These are phyloP conservation scores for Zelonia costaricensis DNA, from an alignment of 208 protist species.

Conservation along the genomic window DNA sequence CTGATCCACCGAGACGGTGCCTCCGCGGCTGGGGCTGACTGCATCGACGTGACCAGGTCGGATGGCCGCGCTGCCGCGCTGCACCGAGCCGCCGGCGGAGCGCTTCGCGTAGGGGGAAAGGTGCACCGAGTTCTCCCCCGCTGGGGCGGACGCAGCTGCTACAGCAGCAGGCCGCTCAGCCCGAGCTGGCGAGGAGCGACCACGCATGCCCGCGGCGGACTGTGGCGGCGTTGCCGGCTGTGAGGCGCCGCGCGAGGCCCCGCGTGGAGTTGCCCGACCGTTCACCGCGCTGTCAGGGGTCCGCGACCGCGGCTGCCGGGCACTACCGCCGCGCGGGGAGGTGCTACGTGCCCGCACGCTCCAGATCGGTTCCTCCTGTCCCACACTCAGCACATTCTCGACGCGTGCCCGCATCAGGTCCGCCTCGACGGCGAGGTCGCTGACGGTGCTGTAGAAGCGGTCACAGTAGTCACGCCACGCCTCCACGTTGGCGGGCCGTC, in stretches of 20 bases:
- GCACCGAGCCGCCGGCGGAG: background rate
- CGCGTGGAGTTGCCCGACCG: background rate
- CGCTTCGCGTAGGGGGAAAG: conserved; percentile 6
- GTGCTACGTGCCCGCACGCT: conserved; percentile 3
- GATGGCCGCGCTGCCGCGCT: conserved; percentile 15
- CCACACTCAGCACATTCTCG: conserved; percentile 9
- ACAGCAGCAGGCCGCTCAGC: too few species aligned
- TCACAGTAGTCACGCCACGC: conserved; percentile 34
- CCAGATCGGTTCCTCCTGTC: background rate
- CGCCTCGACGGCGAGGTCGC: conserved; percentile 21
- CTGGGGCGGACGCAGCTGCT: too few species aligned
- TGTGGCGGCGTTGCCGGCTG: background rate
- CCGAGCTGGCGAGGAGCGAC: too few species aligned
- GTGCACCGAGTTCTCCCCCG: too few species aligned
- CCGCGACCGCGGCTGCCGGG: background rate
- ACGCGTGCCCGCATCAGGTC: conserved; percentile 23
- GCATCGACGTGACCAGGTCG: conserved; percentile 6
- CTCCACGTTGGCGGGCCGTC: conserved; percentile 6
- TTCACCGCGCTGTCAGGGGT: background rate
- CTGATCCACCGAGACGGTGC: conserved; percentile 8
- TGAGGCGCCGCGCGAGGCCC: background rate
- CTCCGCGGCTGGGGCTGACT: background rate
- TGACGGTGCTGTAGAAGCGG: conserved; percentile 19
- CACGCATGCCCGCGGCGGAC: too few species aligned
- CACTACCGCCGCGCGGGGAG: conserved; percentile 2